Evolutionary conservation across 139 green algal species (phyloP), one percentile per base, ranked within the genome.

Genomic region (Chlamydomonas eustigma): DNA sequence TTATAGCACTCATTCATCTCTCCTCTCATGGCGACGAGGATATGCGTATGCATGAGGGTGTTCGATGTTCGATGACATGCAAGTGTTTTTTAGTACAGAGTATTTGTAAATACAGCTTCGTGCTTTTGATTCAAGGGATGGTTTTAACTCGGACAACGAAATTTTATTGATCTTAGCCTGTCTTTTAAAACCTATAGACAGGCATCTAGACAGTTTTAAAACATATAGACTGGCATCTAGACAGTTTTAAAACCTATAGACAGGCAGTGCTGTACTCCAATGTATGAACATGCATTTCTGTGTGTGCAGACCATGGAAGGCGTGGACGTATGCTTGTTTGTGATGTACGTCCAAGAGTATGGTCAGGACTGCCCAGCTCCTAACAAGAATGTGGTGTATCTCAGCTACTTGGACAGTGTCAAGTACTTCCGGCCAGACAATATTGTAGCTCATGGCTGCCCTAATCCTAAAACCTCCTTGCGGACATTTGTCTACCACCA

Each of bases 401-500:
- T 98, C 4, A 94, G 88, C 66, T 99, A 99, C 89, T 88, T 99
- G 51, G 96, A 99, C 86, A 93, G 81, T 3, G 91, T 99, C 75
- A 98, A 97, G 83, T 98, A 99, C 88, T 97, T 99, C 83, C 80
- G 87, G 71, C 95, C 95, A 0, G 91, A 97, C 77, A 63, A 3
- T 65, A n/a, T 38, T 18, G 30, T 37, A 39, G 58, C 52, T 51
- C 6, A 1, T 32, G 51, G 22, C 12, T 71, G 73, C 70, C 51
- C 44, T 22, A 69, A 68, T 35, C 76, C 76, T 2, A 67, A 71
- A 51, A 78, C 89, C 1, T 91, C 93, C n/a, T 85, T 99, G 84
- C 87, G 96, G 44, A 98, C 94, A 0, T 88, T 93, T 52, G 91
- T 98, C 39, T 99, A 99, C 90, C 95, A 99, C 80, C 91, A 99